Base-by-base conservation (phyloP, 306 rosid species). In the Trifolium fragiferum region DNA sequence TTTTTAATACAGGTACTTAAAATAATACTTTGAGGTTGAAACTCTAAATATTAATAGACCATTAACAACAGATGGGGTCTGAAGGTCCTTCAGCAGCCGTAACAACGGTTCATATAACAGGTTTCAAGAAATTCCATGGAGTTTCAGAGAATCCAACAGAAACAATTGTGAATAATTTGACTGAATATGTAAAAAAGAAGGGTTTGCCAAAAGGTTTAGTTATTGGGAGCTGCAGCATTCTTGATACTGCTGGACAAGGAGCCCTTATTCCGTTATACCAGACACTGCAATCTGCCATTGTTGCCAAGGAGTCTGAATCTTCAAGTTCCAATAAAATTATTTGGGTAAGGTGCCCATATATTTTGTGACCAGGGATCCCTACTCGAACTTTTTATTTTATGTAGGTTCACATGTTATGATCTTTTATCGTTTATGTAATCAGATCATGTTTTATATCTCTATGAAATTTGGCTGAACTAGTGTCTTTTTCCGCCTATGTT, bases 121-220 rank as follows among this genome's bases (percentile, higher is more conserved):
- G 98, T 62, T 94, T 94, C 80, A 91, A 89, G 92, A 94, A 90
- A 86, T 94, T 94, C 84, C 97, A 94, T 55, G 97, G 98, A 73
- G 97, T 94, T 87, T 89, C 95, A 0, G 96, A 90, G 79, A 94
- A 94, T 81, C 98, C 98, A 3, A 94, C 98, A 0, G 97, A 94
- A 84, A 82, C 86, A 3, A 82, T 91, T 62, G 96, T 87, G 63
- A 77, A 60, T 78, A 87, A 89, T 37, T 88, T 94, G 71, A 57
- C 38, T 21, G 88, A 91, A 74, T 91, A 88, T 79, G n/a, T 89
- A 88, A 85, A 73, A 74, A 90, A 90, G 76, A 82, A 82, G 76
- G 96, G 98, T 33, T 83, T 87, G 21, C 97, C 97, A 11, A 89
- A 90, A 81, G 93, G 96, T 76, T 73, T 90, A 79, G 80, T 67